These are phyloP conservation scores for Colletotrichum sp. DNA, from an alignment of 2,329 filamentous ascomycete genomes.

Conservation along the genomic window DNA sequence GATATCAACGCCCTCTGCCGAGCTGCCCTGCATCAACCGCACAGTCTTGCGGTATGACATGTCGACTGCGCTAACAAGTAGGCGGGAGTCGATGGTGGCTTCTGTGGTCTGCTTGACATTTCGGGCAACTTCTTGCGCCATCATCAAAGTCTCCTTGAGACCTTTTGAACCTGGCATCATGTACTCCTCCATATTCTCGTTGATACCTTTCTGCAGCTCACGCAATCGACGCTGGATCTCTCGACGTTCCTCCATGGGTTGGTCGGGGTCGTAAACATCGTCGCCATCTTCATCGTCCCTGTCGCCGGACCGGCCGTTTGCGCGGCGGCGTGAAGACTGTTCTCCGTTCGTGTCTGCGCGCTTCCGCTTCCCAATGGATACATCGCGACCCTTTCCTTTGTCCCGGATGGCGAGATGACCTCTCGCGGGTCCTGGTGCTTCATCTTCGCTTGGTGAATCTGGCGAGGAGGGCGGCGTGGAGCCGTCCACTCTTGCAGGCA, in stretches of 20 bases:
- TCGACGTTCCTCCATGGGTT: constrained; percentile 76
- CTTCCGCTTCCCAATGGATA: constrained; percentile 19
- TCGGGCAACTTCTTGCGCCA: constrained; percentile 68
- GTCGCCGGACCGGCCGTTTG: constrained; percentile 6
- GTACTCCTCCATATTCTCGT: constrained; percentile 77
- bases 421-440: background rate
- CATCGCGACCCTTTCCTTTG: constrained; percentile 27
- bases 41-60: constrained; percentile 79
- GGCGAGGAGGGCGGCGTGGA: constrained; percentile 25
- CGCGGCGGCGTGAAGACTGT: constrained; percentile 17
- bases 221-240: constrained; percentile 73
- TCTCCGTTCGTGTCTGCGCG: constrained; percentile 13
- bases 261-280: constrained; percentile 80
- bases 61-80: constrained; percentile 82
- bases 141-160: constrained; percentile 68
- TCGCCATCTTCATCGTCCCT: constrained; percentile 19
- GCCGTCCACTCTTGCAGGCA: constrained; percentile 12
- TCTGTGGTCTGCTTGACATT: constrained; percentile 87
- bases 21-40: constrained; percentile 74
- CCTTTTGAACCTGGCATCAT: constrained; percentile 69
- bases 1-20: constrained; percentile 78
- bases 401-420: constrained; percentile 32
- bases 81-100: constrained; percentile 87
- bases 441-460: constrained; percentile 18
- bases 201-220: constrained; percentile 62